Base-by-base conservation (phyloP, 305 asterid genomes). In the Fraxinus ornus region DNA sequence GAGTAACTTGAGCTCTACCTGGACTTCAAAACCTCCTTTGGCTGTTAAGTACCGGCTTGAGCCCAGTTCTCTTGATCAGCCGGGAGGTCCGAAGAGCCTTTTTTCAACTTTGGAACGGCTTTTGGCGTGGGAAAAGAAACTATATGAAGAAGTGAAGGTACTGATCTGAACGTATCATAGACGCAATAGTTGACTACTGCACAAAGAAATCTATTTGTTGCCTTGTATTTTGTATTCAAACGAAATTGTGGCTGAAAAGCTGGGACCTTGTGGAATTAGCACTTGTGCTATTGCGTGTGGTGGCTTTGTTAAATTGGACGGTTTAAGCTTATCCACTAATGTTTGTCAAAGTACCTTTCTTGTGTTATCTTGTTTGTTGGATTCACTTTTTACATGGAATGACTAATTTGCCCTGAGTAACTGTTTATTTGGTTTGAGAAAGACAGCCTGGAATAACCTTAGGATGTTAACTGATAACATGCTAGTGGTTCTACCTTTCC, bases 101-200 rank as follows among this genome's bases (percentile, higher is more conserved):
- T 85, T 95, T 83, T 97, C 96, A 72, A 93, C 98, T 83, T 77
- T 97, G 91, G 99, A 97, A 81, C 88, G 98, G 75, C 98, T 97
- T 86, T 89, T 94, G 90, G 97, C 98, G 9, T 94, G 98, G 99
- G 98, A 97, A 88, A 93, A 91, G 90, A 93, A 94, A 83, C 90
- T 97, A 28, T 97, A 93, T 79, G 87, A 93, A 88, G 99, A 94
- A 92, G 99, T 97, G 60, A 97, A 97, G 99, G 99, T 94, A 87
- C 52, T 68, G 80, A 83, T 84, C 84, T 80, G 78, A 78, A 79
- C 81, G 49, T 86, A 78, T 66, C 55, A 15, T 89, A 79, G 91
- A 78, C 73, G 77, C 88, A 60, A 80, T 77, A 72, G 79, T 87
- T 83, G 90, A 86, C 83, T 82, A 80, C 84, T 80, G 83, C 41